phyloP scores from a whole-genome alignment of 768 basidiomycete genomes.

The Naematelia encephala region DNA sequence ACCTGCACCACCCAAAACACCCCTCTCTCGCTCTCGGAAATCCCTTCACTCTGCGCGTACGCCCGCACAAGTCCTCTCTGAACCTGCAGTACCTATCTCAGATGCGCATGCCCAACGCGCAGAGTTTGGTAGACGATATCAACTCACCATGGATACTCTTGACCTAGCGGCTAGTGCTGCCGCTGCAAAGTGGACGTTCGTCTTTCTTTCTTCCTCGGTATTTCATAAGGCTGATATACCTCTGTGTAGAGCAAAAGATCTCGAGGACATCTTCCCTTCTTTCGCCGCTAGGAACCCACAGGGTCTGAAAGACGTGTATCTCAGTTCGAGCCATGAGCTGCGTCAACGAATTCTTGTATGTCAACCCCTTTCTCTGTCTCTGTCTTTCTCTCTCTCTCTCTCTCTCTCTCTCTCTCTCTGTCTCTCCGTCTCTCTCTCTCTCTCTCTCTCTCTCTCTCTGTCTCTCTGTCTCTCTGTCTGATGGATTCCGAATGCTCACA shows the following conservation, averaged over 20 bases:
- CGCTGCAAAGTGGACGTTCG: slow-evolving; percentile 49
- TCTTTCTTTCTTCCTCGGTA: slow-evolving; percentile 6
- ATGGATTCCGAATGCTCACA: not conserved
- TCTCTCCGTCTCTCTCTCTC: not conserved
- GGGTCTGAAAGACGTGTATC: slow-evolving; percentile 29
- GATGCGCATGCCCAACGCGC: not conserved
- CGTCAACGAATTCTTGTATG: slow-evolving; percentile 37
- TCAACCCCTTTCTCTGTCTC: not conserved
- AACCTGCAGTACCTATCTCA: slow-evolving; percentile 9
- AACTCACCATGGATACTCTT: slow-evolving; percentile 34
- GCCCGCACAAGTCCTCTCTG: slow-evolving; percentile 5
- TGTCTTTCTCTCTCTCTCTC: not conserved
- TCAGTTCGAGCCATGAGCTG: slow-evolving; percentile 24
- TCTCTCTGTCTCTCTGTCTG: not conserved
- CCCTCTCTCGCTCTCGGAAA: slow-evolving; percentile 1
- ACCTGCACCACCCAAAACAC: not conserved
- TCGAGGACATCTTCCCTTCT: slow-evolving; percentile 31
- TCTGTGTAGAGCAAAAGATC: slow-evolving; percentile 24
- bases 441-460: not conserved
- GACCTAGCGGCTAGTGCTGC: slow-evolving; percentile 42
- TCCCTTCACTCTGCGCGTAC: not conserved
- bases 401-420: not conserved
- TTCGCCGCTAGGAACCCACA: slow-evolving; percentile 17
- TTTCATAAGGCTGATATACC: slow-evolving; percentile 4
- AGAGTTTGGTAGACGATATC: slow-evolving; percentile 39